Base-by-base conservation (phyloP, 139 green algal genomes). In the Axilococcus clingmanii region DNA sequence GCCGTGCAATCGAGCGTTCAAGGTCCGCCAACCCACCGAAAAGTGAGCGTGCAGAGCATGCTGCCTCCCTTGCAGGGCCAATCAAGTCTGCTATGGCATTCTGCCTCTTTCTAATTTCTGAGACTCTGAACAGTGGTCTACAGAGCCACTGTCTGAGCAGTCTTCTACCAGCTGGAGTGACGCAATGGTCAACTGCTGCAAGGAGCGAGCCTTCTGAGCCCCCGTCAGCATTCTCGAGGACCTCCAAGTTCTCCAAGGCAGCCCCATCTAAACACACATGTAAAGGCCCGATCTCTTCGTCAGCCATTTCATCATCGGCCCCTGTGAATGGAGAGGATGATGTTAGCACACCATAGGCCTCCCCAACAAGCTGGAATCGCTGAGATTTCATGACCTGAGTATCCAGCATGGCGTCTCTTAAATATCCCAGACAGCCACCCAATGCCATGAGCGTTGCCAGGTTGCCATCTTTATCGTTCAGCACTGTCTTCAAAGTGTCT, bases 231-330 rank as follows among this genome's bases (percentile, higher is more conserved):
- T 92, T 95, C 62, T 94, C 85, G 25, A 98, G 51, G 15, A 95
- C 68, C 60, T 99, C 91, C 28, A 99, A 71, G 49, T 88, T 91
- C 47, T 94, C 81, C 31, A 99, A 74, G 5, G 92, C 89, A 9
- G 89, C 74, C 8, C 85, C 91, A 58, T 99, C 90, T 25, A 98
- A 67, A 14, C 68, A 36, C 75, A 96, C 79, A 61, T 48, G 59
- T 4, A 2, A 29, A 27, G 4, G 33, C 12, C 9, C 33, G 12
- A 38, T 38, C 9, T 9, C 25, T n/a, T n/a, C 25, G 14, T n/a
- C 8, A 29, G 5, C 41, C 20, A 29, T 28, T 3, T 5, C 22
- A 48, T 24, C 41, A 14, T 14, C 48, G 8, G 14, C 9, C 17
- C n/a, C 22, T 55, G 22, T 12, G 3, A n/a, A 19, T 28, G 7